These are phyloP conservation scores for Geotrichum klebahnii DNA, from an alignment of 1,139 yeast species.

Conservation along the genomic window DNA sequence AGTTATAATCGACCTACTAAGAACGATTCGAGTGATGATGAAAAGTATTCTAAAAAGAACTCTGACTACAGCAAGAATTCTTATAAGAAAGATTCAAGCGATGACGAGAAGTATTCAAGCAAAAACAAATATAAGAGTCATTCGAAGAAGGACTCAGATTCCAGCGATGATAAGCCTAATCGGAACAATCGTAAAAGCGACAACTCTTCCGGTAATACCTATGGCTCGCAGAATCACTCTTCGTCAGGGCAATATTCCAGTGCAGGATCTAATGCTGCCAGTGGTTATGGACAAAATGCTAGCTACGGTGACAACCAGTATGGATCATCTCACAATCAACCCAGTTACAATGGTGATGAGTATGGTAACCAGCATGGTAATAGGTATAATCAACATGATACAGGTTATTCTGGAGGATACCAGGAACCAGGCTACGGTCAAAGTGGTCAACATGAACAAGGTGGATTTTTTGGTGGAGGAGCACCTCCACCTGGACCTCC, in stretches of 20 bases:
- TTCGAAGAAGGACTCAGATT: neutral
- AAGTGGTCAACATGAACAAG: neutral
- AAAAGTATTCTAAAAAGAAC: constrained; percentile 9
- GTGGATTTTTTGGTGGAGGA: neutral
- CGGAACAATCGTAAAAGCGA: neutral
- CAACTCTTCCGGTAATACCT: neutral
- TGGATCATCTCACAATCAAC: neutral
- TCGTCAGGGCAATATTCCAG: neutral
- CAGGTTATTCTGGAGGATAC: no score
- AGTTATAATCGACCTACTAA: neutral
- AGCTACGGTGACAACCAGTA: neutral
- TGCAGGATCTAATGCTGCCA: neutral
- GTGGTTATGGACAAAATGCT: neutral
- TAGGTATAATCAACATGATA: no score
- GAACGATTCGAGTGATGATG: constrained; percentile 10
- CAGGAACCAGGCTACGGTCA: no score
- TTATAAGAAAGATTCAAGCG: constrained; percentile 4
- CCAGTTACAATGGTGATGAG: neutral
- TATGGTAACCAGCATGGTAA: neutral
- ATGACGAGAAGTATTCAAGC: neutral
- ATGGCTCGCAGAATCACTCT: neutral
- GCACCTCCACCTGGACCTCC: constrained; percentile 12
- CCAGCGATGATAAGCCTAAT: constrained; percentile 1
- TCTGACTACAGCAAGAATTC: no score
- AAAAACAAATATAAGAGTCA: neutral